Evolutionary conservation across 495 filamentous ascomycete species (phyloP).

Genomic region (Neurospora sp.): DNA sequence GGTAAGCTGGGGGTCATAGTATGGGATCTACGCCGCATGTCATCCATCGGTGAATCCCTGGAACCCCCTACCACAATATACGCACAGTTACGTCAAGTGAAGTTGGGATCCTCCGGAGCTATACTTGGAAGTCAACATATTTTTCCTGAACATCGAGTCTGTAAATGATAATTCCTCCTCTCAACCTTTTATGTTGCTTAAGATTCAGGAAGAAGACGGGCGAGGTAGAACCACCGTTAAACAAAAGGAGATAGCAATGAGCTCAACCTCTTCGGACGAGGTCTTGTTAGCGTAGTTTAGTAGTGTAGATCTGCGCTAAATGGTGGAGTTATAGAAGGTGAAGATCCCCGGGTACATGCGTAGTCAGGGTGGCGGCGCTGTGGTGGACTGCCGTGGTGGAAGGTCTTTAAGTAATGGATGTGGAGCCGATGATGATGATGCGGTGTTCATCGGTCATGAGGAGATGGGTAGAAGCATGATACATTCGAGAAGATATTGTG

Average conservation of each 20-base stretch:
- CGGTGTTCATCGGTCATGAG: background rate
- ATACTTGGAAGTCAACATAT: background rate
- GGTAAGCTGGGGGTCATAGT: background rate
- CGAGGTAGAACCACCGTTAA: background rate
- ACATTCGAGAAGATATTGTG: background rate
- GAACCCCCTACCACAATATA: background rate
- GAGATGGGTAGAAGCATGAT: background rate
- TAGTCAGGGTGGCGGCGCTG: background rate
- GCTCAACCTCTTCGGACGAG: background rate
- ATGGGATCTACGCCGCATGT: background rate
- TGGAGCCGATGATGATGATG: background rate
- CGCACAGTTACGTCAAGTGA: background rate
- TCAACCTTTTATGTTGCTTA: no score
- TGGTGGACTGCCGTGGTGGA: background rate
- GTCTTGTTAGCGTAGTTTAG: background rate
- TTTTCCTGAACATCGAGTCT: no score
- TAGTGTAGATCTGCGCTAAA: background rate
- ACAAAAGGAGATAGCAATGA: background rate
- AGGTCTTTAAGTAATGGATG: background rate
- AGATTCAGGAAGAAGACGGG: no score
- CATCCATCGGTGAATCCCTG: background rate
- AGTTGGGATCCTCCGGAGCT: no score
- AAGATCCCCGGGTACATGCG: background rate
- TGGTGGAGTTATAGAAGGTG: background rate
- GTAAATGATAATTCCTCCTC: no score